Conservation (phyloP, 2,329 filamentous ascomycete species). For the Diaporthe vaccinii region DNA sequence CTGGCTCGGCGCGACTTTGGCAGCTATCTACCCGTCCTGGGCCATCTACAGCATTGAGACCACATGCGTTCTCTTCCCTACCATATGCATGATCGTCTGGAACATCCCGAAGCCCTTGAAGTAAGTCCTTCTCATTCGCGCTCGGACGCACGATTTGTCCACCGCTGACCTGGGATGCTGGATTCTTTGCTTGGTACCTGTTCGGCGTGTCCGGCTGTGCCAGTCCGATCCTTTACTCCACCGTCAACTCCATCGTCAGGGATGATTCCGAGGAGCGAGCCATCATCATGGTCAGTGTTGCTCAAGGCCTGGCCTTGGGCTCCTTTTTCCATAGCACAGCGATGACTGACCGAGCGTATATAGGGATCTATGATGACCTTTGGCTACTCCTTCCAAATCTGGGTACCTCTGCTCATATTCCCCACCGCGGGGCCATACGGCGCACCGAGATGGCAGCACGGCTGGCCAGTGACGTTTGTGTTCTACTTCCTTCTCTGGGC, state of each 20-base stretch:
- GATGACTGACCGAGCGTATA: not conserved
- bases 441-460: conserved; percentile 61
- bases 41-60: conserved; percentile 59
- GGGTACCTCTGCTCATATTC: conserved; percentile 58
- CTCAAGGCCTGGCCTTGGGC: not conserved
- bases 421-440: conserved; percentile 57
- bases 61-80: conserved; percentile 56
- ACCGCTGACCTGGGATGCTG: conserved; percentile 39
- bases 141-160: not conserved
- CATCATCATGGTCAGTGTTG: conserved; percentile 50
- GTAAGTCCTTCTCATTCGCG: conserved; percentile 45
- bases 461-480: conserved; percentile 61
- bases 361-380: conserved; percentile 62
- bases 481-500: conserved; percentile 61
- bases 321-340: not conserved
- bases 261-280: conserved; percentile 57
- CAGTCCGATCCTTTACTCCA: conserved; percentile 59
- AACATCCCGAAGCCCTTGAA: conserved; percentile 63
- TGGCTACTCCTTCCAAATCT: conserved; percentile 60
- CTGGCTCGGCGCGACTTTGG: conserved; percentile 63
- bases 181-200: conserved; percentile 59
- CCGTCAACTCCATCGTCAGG: conserved; percentile 58
- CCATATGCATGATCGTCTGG: conserved; percentile 63
- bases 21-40: conserved; percentile 65
- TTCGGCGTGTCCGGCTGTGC: conserved; percentile 55